Base-by-base conservation (phyloP, 2,329 filamentous ascomycete species). In the Botrytis byssoidea region DNA sequence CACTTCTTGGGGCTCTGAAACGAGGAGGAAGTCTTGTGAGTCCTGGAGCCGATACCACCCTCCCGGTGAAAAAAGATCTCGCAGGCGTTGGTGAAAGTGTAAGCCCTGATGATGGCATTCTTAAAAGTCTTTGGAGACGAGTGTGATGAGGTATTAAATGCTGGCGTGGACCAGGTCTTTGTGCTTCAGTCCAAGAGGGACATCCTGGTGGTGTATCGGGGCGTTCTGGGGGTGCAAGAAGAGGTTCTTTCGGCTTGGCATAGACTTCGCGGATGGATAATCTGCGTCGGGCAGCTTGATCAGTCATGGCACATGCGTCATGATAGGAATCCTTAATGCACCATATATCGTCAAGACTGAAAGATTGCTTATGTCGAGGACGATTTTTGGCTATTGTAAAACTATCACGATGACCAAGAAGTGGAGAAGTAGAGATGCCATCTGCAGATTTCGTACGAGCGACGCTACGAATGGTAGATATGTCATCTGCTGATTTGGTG, bases 311-410 rank as follows among this genome's bases (percentile, higher is more conserved):
- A 67, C 78, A 79, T 44, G 77, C 77, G 44, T 81, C 76, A 44
- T 81, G 79, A 70, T 80, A 81, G 16, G 77, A 77, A 46, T 70
- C 37, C 40, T 82, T 80, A 37, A 83, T 78, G 22, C 80, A 75
- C 35, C 71, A 71, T 20, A 81, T 57, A 74, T 83, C 82, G 72
- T 82, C 79, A 5, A 81, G 71, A 73, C 80, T 82, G 74, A 83
- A 82, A n/a, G 82, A 82, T 9, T 77, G 74, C 66, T 79, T 80
- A 20, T 79, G 79, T 29, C 80, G 80, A 16, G 81, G 79, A 16
- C 22, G 32, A 48, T 66, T 73, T 37, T 78, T 78, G n/a, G 74
- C 40, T 22, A 78, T 32, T n/a, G 68, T 67, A 79, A 81, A 72
- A 77, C 78, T 79, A 70, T 80, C 77, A 20, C 76, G 76, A 48